phyloP scores from a whole-genome alignment of 2,329 filamentous ascomycete species.

The Fusarium lyarnte region DNA sequence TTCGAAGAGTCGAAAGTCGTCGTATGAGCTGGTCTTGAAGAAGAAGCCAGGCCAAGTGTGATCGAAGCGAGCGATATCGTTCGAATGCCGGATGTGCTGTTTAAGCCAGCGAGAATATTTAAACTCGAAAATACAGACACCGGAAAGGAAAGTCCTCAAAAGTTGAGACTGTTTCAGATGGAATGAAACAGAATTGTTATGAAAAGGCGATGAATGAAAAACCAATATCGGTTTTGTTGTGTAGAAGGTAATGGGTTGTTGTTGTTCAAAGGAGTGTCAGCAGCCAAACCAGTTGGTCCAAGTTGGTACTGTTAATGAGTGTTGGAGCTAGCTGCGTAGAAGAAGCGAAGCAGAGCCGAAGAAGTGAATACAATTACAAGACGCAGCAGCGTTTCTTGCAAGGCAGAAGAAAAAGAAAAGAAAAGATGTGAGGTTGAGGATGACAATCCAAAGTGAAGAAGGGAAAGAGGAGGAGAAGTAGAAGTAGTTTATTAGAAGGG shows the following conservation, averaged over 20 bases:
- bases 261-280: slow-evolving; percentile 61
- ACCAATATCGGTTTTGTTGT: slow-evolving; percentile 23
- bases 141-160: slow-evolving; percentile 13
- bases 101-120: slow-evolving; percentile 39
- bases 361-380: slow-evolving; percentile 40
- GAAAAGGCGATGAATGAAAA: slow-evolving; percentile 20
- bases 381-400: slow-evolving; percentile 44
- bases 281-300: slow-evolving; percentile 67
- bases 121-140: slow-evolving; percentile 42
- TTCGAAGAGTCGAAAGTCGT: slow-evolving; percentile 31
- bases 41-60: slow-evolving; percentile 7
- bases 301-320: slow-evolving; percentile 47
- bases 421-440: slow-evolving; percentile 34
- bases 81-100: slow-evolving; percentile 35
- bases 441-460: slow-evolving; percentile 35
- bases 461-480: slow-evolving; percentile 36
- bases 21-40: slow-evolving; percentile 24
- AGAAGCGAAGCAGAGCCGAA: slow-evolving; percentile 49
- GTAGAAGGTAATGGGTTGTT: slow-evolving; percentile 18
- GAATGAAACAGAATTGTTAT: slow-evolving; percentile 12
- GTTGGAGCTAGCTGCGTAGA: slow-evolving; percentile 46
- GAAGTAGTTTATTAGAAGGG: slow-evolving; percentile 42
- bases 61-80: slow-evolving; percentile 35
- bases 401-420: slow-evolving; percentile 39
- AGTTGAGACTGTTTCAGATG: slow-evolving; percentile 11